phyloP scores from a whole-genome alignment of 106 monocot species.

The Chionographis japonica region DNA sequence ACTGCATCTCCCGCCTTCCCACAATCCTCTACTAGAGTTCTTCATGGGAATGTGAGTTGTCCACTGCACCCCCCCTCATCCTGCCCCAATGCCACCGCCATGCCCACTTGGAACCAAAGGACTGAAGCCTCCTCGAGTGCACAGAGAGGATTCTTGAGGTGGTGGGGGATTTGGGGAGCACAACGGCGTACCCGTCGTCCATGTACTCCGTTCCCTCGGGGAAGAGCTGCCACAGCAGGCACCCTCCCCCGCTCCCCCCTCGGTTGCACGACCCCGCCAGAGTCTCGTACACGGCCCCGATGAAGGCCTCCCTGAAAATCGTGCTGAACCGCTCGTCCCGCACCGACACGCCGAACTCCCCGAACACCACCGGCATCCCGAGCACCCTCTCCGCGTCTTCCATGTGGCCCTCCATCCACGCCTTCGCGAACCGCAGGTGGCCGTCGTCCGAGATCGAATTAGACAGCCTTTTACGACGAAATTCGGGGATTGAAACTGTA shows the following conservation, averaged over 20 bases:
- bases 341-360: conserved; percentile 64
- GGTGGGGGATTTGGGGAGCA: conserved; percentile 32
- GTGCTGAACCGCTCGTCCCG: conserved; percentile 39
- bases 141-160: conserved; percentile 33
- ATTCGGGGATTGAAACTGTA: neutral
- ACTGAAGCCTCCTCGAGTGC: conserved; percentile 38
- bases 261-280: conserved; percentile 28
- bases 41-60: conserved; percentile 10
- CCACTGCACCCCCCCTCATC: neutral
- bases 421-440: conserved; percentile 50
- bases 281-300: conserved; percentile 49
- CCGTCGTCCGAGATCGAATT: conserved; percentile 13
- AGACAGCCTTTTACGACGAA: conserved; percentile 35
- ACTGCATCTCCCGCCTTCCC: too few species aligned
- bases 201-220: conserved; percentile 77
- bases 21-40: conserved; percentile 4
- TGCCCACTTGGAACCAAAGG: conserved; percentile 1
- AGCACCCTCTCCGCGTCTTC: conserved; percentile 59
- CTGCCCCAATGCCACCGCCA: conserved; percentile 15
- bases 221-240: conserved; percentile 88
- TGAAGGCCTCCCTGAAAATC: conserved; percentile 52
- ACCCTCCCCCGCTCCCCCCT: conserved; percentile 67
- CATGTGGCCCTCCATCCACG: conserved; percentile 85
- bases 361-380: conserved; percentile 68
- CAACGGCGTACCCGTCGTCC: conserved; percentile 88